These are phyloP conservation scores for Ceratocystis harringtonii DNA, from an alignment of 2,329 filamentous ascomycete species.

Conservation along the genomic window DNA sequence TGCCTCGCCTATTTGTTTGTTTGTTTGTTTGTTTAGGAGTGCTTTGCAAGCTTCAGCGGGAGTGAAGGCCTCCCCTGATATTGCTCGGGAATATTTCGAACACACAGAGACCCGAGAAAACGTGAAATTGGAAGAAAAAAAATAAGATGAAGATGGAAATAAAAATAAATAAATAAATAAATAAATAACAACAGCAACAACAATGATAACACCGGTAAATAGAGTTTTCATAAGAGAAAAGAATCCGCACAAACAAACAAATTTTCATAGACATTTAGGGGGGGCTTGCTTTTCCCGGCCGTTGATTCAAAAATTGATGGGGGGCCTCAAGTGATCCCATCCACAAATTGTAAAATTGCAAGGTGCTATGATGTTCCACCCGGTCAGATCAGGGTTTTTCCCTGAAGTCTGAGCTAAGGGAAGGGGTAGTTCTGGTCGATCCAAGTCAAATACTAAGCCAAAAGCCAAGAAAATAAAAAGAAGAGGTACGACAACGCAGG, in stretches of 20 bases:
- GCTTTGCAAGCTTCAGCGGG: too few species aligned
- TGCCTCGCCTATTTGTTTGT: too few species aligned
- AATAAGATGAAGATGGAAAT: neutral
- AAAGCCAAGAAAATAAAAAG: neutral
- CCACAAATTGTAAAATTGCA: neutral
- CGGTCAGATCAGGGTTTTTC: neutral
- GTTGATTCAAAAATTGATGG: neutral
- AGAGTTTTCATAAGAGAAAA: too few species aligned
- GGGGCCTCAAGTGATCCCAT: neutral
- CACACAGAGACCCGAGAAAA: too few species aligned
- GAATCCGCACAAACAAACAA: neutral
- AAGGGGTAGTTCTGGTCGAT: neutral
- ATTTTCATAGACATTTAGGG: neutral
- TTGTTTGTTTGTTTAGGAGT: too few species aligned
- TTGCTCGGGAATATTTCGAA: too few species aligned
- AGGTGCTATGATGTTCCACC: neutral
- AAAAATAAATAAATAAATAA: neutral
- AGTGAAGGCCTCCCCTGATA: too few species aligned
- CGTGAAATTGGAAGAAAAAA: neutral
- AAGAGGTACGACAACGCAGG: neutral
- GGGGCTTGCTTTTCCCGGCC: neutral
- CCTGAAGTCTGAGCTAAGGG: neutral
- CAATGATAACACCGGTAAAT: too few species aligned
- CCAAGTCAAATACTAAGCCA: too few species aligned
- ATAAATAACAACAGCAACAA: too few species aligned